Conservation (phyloP, 192 early-diverging fungal species). For the Backusella macrospora region DNA sequence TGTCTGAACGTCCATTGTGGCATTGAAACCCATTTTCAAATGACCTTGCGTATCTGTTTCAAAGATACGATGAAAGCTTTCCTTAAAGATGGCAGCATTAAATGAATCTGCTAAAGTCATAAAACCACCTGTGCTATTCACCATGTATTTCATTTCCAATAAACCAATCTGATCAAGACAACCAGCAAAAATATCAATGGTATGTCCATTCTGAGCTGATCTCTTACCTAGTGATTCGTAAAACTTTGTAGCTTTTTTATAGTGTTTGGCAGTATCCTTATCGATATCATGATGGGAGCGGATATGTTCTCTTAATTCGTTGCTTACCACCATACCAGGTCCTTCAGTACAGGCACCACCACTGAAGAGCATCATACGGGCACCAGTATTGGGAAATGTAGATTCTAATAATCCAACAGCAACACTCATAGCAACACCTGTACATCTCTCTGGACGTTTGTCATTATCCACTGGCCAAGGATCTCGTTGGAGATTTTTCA, state of each 20-base stretch:
- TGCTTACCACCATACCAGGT: conserved; percentile 92
- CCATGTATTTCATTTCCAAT: conserved; percentile 94
- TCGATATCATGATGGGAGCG: conserved; percentile 99
- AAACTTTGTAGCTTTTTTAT: conserved; percentile 94
- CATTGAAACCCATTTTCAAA: conserved; percentile 97
- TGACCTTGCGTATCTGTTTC: conserved; percentile 86
- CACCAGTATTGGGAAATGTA: conserved; percentile 90
- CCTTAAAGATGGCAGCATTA: conserved; percentile 95
- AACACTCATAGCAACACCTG: conserved; percentile 92
- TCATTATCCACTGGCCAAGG: conserved; percentile 94
- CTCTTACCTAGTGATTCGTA: conserved; percentile 91
- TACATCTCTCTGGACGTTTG: conserved; percentile 90
- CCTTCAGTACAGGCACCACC: conserved; percentile 95
- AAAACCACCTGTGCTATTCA: conserved; percentile 85
- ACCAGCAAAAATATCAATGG: conserved; percentile 97
- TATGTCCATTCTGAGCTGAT: conserved; percentile 83
- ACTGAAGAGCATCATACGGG: conserved; percentile 89
- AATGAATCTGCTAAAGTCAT: conserved; percentile 98
- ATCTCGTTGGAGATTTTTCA: conserved; percentile 97
- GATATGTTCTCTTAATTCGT: conserved; percentile 90
- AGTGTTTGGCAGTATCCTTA: conserved; percentile 90
- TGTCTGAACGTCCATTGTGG: conserved; percentile 92
- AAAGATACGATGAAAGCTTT: conserved; percentile 95
- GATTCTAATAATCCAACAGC: conserved; percentile 92
- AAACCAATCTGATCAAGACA: conserved; percentile 97